phyloP scores from a whole-genome alignment of 106 monocot species.

The Vanilla planifolia region DNA sequence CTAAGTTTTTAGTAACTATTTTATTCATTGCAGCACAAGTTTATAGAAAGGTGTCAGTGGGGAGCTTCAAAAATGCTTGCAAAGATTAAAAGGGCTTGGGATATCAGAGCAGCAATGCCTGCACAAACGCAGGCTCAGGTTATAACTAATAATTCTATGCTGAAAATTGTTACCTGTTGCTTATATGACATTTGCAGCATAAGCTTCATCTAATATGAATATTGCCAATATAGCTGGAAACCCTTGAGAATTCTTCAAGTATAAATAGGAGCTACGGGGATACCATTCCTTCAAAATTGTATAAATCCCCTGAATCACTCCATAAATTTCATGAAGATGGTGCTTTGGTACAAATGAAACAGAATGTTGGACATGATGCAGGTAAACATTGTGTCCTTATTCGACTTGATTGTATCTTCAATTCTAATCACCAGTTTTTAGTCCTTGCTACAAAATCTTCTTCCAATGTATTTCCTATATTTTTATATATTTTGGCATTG shows the following conservation, averaged over 20 bases:
- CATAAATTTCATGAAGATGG: conserved; percentile 25
- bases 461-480: too few species aligned
- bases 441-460: too few species aligned
- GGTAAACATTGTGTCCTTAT: conserved; percentile 15
- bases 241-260: conserved; percentile 17
- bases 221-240: conserved; percentile 24
- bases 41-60: conserved; percentile 76
- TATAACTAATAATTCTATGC: conserved; percentile 15
- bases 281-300: conserved; percentile 60
- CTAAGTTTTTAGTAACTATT: not conserved
- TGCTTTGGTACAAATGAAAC: conserved; percentile 8
- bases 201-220: not conserved
- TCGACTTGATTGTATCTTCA: too few species aligned
- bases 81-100: conserved; percentile 80
- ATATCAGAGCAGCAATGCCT: conserved; percentile 64
- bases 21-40: conserved; percentile 67
- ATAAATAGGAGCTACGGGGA: conserved; percentile 48
- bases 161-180: not conserved
- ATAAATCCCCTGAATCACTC: conserved; percentile 20
- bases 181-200: not conserved
- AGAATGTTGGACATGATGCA: conserved; percentile 13
- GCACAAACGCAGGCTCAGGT: conserved; percentile 41
- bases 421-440: too few species aligned
- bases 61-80: conserved; percentile 90
- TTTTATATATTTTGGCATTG: too few species aligned